Conservation (phyloP, 2,329 filamentous ascomycete genomes). For the Colletotrichum phormii region DNA sequence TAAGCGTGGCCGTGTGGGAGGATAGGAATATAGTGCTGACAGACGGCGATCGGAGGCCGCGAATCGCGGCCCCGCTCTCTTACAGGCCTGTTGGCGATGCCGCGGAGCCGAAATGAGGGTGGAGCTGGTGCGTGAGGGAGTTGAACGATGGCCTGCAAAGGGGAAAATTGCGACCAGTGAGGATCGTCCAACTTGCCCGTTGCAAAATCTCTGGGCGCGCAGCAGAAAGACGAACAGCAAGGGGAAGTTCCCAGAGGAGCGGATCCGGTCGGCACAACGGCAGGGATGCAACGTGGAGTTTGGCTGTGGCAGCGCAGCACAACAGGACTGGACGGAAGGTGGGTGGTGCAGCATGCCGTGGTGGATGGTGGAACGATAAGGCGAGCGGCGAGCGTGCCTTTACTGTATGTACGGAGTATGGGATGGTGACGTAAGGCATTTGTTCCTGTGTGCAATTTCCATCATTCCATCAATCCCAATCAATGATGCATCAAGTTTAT, state of each 20-base stretch:
- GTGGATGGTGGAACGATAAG: not conserved
- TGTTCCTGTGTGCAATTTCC: too few species aligned
- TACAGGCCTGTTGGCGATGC: not conserved
- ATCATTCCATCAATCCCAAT: too few species aligned
- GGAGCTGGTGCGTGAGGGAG: not conserved
- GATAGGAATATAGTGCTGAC: not conserved
- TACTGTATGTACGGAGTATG: too few species aligned
- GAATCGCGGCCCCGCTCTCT: not conserved
- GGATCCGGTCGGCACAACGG: not conserved
- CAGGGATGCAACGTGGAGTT: not conserved
- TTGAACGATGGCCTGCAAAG: not conserved
- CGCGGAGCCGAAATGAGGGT: constrained; percentile 12
- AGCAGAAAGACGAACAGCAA: not conserved
- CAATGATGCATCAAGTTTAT: too few species aligned
- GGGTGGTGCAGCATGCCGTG: not conserved
- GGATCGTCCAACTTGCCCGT: not conserved
- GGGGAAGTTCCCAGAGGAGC: not conserved
- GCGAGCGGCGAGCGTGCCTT: too few species aligned
- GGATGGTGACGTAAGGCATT: too few species aligned
- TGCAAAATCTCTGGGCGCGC: not conserved
- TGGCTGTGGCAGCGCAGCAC: not conserved
- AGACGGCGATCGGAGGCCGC: not conserved
- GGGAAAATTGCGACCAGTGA: not conserved
- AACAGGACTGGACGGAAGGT: not conserved
- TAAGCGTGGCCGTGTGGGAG: too few species aligned